Evolutionary conservation across 768 basidiomycete genomes (phyloP).

Genomic region (Suillus lakei): DNA sequence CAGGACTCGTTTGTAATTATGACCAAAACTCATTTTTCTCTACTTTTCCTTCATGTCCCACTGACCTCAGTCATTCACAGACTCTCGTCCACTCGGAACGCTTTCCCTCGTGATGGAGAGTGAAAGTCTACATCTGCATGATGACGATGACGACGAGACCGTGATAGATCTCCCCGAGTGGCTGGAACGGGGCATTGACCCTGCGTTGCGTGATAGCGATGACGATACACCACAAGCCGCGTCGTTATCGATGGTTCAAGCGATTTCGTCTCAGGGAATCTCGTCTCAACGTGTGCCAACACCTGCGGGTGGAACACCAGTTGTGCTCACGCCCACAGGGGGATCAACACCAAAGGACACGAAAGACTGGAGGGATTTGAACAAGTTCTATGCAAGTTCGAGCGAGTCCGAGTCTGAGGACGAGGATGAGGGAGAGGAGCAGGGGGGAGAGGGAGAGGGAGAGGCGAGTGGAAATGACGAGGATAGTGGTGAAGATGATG

Average conservation of each 20-base stretch:
- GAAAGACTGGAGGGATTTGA: constrained; percentile 62
- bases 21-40: constrained; percentile 5
- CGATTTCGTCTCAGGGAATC: constrained; percentile 45
- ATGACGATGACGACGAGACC: constrained; percentile 40
- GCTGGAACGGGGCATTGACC: constrained; percentile 85
- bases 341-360: constrained; percentile 50
- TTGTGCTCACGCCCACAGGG: constrained; percentile 61
- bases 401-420: constrained; percentile 32
- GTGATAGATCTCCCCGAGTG: constrained; percentile 70
- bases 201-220: constrained; percentile 70
- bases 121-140: constrained; percentile 40
- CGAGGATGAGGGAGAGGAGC: constrained; percentile 39
- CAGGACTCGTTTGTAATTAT: constrained; percentile 2
- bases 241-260: constrained; percentile 21
- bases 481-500: constrained; percentile 34
- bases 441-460: constrained; percentile 28
- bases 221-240: constrained; percentile 47
- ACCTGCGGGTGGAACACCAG: constrained; percentile 43
- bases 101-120: constrained; percentile 65
- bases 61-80: constrained; percentile 39
- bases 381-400: constrained; percentile 71
- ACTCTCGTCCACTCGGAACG: constrained; percentile 59
- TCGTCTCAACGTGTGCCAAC: constrained; percentile 31
- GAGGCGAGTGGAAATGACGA: constrained; percentile 21
- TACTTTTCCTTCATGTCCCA: constrained; percentile 7